Percentiles rank a stretch among this genome's conserved stretches.
phyloP scores from a whole-genome alignment of 177 flowering plant genomes.

The Vitis hybrid region DNA sequence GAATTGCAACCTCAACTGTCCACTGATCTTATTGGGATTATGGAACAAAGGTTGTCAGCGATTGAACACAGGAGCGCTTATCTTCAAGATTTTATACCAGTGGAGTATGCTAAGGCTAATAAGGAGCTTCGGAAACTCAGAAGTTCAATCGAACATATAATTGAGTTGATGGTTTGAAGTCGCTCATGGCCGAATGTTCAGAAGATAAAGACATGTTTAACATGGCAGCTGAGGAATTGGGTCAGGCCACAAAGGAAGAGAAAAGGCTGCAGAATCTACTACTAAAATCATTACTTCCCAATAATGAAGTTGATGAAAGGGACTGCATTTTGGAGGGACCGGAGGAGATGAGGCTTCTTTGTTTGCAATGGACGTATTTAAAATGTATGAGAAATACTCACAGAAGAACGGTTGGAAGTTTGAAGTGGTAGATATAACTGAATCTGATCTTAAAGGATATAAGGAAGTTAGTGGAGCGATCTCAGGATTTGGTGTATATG shows the following conservation, averaged over 20 bases:
- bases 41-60: constrained; percentile 69
- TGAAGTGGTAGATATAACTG: constrained; percentile 74
- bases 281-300: constrained; percentile 78
- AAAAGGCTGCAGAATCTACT: constrained; percentile 58
- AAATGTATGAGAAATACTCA: constrained; percentile 90
- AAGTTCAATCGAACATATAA: constrained; percentile 60
- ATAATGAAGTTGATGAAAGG: constrained; percentile 97
- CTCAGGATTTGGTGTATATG: constrained; percentile 73
- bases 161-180: constrained; percentile 56
- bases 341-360: constrained; percentile 99
- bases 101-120: constrained; percentile 74
- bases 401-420: constrained; percentile 88
- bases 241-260: constrained; percentile 63
- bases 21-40: constrained; percentile 53
- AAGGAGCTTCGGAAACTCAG: constrained; percentile 80
- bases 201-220: constrained; percentile 83
- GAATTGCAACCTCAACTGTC: constrained; percentile 55
- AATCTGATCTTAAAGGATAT: constrained; percentile 83
- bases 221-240: constrained; percentile 72
- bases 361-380: constrained; percentile 92
- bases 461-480: constrained; percentile 98
- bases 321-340: constrained; percentile 91
- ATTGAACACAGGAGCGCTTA: constrained; percentile 56
- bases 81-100: constrained; percentile 55
- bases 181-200: constrained; percentile 56